A percentile compares a stretch with the other conserved stretches of the same genome.
phyloP scores from a whole-genome alignment of 306 rosid species.

The Senna siamea region DNA sequence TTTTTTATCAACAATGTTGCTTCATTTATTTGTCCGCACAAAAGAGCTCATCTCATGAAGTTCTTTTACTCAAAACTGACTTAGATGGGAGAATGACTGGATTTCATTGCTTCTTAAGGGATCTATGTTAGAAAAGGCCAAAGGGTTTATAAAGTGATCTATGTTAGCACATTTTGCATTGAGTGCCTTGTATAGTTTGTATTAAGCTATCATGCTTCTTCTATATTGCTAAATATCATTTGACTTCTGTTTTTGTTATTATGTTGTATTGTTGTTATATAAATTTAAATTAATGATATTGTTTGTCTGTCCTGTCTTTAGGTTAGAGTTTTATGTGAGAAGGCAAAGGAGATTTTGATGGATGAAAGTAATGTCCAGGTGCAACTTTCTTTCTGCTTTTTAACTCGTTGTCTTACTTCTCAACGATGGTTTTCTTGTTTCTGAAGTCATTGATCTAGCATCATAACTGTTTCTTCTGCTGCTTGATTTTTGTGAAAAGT shows the following conservation, averaged over 20 bases:
- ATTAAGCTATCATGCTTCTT: slow-evolving; percentile 9
- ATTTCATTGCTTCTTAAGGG: slow-evolving; percentile 25
- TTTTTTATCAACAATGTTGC: slow-evolving; percentile 1
- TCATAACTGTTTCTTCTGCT: slow-evolving; percentile 22
- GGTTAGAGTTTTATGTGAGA: slow-evolving; percentile 88
- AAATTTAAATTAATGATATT: slow-evolving; percentile 22
- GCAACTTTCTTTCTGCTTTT: slow-evolving; percentile 42
- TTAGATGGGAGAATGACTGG: slow-evolving; percentile 24
- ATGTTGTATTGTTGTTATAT: background rate
- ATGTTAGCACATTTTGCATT: slow-evolving; percentile 5
- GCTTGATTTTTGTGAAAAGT: slow-evolving; percentile 23
- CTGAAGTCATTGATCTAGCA: slow-evolving; percentile 23
- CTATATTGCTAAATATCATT: background rate
- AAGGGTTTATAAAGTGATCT: background rate
- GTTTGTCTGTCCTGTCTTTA: slow-evolving; percentile 48
- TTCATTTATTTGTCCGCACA: slow-evolving; percentile 10
- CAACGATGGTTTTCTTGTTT: slow-evolving; percentile 27
- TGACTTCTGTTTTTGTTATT: slow-evolving; percentile 9
- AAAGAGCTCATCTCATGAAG: background rate
- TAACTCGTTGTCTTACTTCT: slow-evolving; percentile 20
- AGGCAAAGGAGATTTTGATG: slow-evolving; percentile 93
- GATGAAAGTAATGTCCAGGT: slow-evolving; percentile 99
- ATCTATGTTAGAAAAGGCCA: background rate
- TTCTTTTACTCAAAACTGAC: slow-evolving; percentile 8
- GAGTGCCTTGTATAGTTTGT: slow-evolving; percentile 4